Evolutionary conservation across 257 asterid species (phyloP), one percentile per base, ranked within the genome.

Genomic region (Linderniella brevidens): DNA sequence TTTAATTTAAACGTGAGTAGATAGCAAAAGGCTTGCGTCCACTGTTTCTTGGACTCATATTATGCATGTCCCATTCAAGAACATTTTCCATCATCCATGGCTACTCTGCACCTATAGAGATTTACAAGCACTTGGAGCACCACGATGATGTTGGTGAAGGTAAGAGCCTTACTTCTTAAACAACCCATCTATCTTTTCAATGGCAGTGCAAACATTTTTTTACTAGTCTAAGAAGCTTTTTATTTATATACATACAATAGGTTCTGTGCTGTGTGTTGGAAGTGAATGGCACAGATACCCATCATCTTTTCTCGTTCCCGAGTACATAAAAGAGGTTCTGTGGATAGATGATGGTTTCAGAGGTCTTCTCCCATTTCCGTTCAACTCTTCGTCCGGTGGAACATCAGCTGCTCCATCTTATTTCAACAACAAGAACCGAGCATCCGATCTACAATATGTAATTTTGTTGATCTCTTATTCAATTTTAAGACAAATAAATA

Each of bases 251-350:
- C 19, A 17, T 11, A 16, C 46, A 56, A 38, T 52, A 90, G 99
- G 93, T 72, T 41, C 94, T 0, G 74, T 74, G 55, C 59, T 90
- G 17, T 90, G 99, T 55, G 78, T 90, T 64, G 96, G 99, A 58
- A 79, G 92, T 38, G 99, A 90, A 67, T 90, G 99, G 99, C 99
- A 90, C 67, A 75, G 92, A 11, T 90, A 59, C 67, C 99, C 99
- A 1, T 85, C 99, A 56, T 90, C 96, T 40, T 90, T 90, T 60
- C 68, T 90, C 36, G 74, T 90, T 62, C 96, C 99, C 20, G 79
- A 75, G 29, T 85, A 85, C 49, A 72, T 85, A 39, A 36, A 56
- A 41, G 86, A 90, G 69, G 93, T 85, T 57, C 70, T 72, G 54
- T 90, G 99, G 99, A 64, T 90, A 59, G 94, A 90, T 65, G 99